Evolutionary conservation across 2,329 filamentous ascomycete species (phyloP).

Genomic region (Hymenoscyphus repandus): DNA sequence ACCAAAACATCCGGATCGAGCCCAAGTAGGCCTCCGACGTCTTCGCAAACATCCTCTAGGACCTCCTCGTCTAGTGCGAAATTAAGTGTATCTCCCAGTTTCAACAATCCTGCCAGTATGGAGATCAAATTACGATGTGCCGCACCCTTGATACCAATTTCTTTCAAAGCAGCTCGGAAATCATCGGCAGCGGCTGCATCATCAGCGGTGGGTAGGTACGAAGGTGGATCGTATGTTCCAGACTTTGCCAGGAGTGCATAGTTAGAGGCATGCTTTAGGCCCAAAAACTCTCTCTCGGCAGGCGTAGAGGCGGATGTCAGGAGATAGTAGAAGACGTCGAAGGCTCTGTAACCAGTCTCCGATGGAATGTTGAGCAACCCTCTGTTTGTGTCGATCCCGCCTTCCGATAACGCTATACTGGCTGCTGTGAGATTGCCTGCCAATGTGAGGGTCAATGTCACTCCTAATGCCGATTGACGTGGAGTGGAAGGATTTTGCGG

Average conservation of each 20-base stretch:
- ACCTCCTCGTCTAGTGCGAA: slow-evolving; percentile 80
- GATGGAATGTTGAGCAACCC: slow-evolving; percentile 77
- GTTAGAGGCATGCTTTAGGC: slow-evolving; percentile 68
- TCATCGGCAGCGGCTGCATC: slow-evolving; percentile 92
- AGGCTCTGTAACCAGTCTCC: slow-evolving; percentile 80
- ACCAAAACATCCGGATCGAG: slow-evolving; percentile 79
- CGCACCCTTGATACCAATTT: slow-evolving; percentile 88
- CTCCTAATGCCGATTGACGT: slow-evolving; percentile 73
- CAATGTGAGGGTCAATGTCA: slow-evolving; percentile 76
- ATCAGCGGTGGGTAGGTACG: slow-evolving; percentile 86
- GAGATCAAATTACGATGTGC: slow-evolving; percentile 79
- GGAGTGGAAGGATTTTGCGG: slow-evolving; percentile 82
- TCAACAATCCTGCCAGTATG: slow-evolving; percentile 77
- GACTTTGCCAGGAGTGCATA: slow-evolving; percentile 80
- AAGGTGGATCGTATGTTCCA: slow-evolving; percentile 77
- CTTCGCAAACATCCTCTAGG: slow-evolving; percentile 81
- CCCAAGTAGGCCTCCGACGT: slow-evolving; percentile 80
- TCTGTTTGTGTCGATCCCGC: slow-evolving; percentile 77
- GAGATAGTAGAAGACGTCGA: slow-evolving; percentile 97
- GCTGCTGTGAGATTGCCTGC: slow-evolving; percentile 73
- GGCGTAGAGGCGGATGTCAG: slow-evolving; percentile 85
- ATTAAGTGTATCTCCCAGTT: slow-evolving; percentile 85
- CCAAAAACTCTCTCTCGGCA: slow-evolving; percentile 82
- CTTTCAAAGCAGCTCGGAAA: slow-evolving; percentile 78
- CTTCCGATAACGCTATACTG: slow-evolving; percentile 72